These are phyloP conservation scores for Aspergillus pseudoviridinutans DNA, from an alignment of 2,329 filamentous ascomycete species.

Conservation along the genomic window DNA sequence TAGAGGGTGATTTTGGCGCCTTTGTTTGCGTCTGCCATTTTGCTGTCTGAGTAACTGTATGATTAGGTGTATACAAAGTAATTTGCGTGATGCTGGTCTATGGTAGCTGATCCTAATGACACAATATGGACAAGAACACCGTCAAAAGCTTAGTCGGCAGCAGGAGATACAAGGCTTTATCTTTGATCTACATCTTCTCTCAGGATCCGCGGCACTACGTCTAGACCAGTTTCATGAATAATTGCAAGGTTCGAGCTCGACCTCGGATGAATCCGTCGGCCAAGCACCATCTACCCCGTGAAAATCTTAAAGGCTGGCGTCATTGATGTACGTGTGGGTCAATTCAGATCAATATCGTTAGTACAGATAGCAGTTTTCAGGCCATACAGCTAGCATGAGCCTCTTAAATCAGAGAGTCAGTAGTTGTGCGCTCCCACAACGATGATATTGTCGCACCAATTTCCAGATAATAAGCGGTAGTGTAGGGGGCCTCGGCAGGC, in stretches of 20 bases:
- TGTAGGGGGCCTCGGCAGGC: too few relatives aligned
- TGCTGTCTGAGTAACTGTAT: neutral
- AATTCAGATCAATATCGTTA: neutral
- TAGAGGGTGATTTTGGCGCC: constrained; percentile 58
- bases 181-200: neutral
- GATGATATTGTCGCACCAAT: neutral
- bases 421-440: neutral
- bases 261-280: neutral
- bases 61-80: neutral
- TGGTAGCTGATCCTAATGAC: neutral
- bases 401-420: neutral
- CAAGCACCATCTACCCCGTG: neutral
- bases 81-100: neutral
- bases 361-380: neutral
- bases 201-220: neutral
- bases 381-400: neutral
- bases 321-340: neutral
- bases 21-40: constrained; percentile 20
- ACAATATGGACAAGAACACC: neutral
- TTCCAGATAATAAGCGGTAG: too few relatives aligned
- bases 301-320: neutral
- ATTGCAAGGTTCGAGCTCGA: neutral
- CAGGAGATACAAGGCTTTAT: neutral
- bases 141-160: neutral
- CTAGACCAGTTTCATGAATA: neutral